Evolutionary conservation across 495 filamentous ascomycete genomes (phyloP).

Genomic region (Aspergillus sclerotioniger): DNA sequence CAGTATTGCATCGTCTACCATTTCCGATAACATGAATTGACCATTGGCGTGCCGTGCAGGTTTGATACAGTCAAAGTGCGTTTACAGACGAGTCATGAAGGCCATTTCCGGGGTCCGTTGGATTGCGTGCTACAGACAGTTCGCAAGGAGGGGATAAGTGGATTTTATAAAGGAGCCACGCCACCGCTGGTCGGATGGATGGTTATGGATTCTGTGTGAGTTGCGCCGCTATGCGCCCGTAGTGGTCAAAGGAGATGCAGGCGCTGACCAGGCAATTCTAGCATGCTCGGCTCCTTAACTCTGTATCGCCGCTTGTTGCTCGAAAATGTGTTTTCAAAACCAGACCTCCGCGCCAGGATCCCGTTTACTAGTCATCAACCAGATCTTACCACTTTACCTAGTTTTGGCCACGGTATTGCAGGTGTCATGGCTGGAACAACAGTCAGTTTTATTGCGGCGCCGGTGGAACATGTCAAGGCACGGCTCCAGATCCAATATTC

Average conservation of each 20-base stretch:
- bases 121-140: conserved; percentile 81
- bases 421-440: conserved; percentile 85
- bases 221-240: not conserved
- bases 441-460: conserved; percentile 87
- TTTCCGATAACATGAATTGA: conserved; percentile 9
- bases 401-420: conserved; percentile 79
- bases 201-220: conserved; percentile 88
- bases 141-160: conserved; percentile 72
- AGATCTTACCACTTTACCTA: conserved; percentile 57
- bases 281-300: conserved; percentile 88
- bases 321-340: conserved; percentile 70
- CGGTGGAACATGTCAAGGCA: conserved; percentile 94
- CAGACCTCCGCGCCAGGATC: conserved; percentile 39
- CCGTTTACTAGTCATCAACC: conserved; percentile 32
- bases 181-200: conserved; percentile 95
- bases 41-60: conserved; percentile 23
- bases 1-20: not conserved
- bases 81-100: conserved; percentile 76
- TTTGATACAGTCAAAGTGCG: conserved; percentile 98
- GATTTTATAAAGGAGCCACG: conserved; percentile 85
- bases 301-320: conserved; percentile 81
- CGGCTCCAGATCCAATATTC: conserved; percentile 90
- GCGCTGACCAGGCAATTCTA: conserved; percentile 18
- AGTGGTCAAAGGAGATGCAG: not conserved
- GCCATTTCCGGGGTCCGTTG: conserved; percentile 81